Evolutionary conservation across 2,329 filamentous ascomycete genomes (phyloP).

Genomic region (Decorospora gaudefroyi): DNA sequence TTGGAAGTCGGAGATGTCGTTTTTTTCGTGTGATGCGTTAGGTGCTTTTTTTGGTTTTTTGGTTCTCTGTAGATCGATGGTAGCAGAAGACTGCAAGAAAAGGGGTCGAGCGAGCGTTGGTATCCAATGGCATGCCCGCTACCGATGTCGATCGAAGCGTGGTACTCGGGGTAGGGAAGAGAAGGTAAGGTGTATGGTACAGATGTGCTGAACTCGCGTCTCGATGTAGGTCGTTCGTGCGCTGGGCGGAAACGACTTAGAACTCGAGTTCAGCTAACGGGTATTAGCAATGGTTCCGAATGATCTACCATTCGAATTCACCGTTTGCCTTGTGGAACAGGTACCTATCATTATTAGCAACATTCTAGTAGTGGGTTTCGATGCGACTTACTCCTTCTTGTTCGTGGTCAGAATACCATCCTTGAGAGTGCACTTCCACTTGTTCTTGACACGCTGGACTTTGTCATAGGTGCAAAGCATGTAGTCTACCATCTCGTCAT

Average conservation of each 20-base stretch:
- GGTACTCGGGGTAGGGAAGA: background rate
- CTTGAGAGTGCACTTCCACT: slow-evolving; percentile 94
- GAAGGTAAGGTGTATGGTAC: slow-evolving; percentile 2
- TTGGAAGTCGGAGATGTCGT: background rate
- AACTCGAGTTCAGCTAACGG: slow-evolving; percentile 33
- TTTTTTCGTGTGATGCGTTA: background rate
- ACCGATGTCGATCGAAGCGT: background rate
- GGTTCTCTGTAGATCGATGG: background rate
- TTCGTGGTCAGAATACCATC: slow-evolving; percentile 93
- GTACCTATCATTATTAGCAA: slow-evolving; percentile 60
- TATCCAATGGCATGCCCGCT: slow-evolving; percentile 3
- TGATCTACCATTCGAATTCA: slow-evolving; percentile 90
- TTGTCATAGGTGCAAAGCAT: slow-evolving; percentile 99
- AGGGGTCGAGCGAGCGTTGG: slow-evolving; percentile 1
- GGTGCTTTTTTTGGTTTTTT: background rate
- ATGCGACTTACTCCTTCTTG: slow-evolving; percentile 73
- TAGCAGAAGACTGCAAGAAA: too few species aligned
- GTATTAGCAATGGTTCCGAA: slow-evolving; percentile 22
- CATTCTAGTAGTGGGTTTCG: background rate
- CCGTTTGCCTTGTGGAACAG: slow-evolving; percentile 97
- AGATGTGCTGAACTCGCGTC: slow-evolving; percentile 9
- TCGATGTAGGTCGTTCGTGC: slow-evolving; percentile 10
- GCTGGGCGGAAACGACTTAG: slow-evolving; percentile 17
- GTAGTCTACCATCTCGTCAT: slow-evolving; percentile 81
- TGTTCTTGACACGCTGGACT: slow-evolving; percentile 98